Evolutionary conservation across 257 asterid genomes (phyloP).

Genomic region (Euphrasia confusa): DNA sequence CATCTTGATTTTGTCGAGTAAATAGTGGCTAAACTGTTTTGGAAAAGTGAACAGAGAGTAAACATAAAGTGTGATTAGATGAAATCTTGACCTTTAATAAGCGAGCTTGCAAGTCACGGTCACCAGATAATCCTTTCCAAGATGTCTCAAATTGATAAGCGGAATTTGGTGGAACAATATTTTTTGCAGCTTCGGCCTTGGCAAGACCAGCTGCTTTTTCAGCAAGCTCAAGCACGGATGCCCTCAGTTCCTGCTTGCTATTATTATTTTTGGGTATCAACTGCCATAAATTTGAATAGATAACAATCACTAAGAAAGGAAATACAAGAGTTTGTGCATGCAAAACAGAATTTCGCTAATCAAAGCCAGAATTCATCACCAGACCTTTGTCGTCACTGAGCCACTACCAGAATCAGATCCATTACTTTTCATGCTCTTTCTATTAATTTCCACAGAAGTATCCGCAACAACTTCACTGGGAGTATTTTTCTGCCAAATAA

Average conservation of each 20-base stretch:
- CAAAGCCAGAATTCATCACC: slow-evolving; percentile 25
- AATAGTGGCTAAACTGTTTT: not conserved
- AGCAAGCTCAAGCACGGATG: slow-evolving; percentile 86
- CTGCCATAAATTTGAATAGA: slow-evolving; percentile 38
- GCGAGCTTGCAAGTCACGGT: slow-evolving; percentile 59
- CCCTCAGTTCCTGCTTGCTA: slow-evolving; percentile 44
- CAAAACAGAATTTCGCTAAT: not conserved
- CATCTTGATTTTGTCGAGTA: not conserved
- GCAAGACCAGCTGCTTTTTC: slow-evolving; percentile 79
- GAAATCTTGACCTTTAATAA: slow-evolving; percentile 60
- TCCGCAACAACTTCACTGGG: slow-evolving; percentile 34
- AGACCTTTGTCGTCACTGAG: slow-evolving; percentile 50
- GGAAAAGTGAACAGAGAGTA: no score
- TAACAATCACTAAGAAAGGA: slow-evolving; percentile 16
- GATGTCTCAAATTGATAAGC: slow-evolving; percentile 91
- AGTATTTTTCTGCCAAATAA: slow-evolving; percentile 47
- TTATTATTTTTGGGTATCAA: slow-evolving; percentile 29
- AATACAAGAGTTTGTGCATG: no score
- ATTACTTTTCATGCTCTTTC: slow-evolving; percentile 26
- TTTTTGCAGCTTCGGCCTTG: slow-evolving; percentile 81
- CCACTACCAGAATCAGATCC: slow-evolving; percentile 29
- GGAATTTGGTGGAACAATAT: slow-evolving; percentile 71
- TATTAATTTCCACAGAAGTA: slow-evolving; percentile 34
- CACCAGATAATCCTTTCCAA: slow-evolving; percentile 90
- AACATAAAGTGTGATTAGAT: not conserved